Evolutionary conservation across 179 eudicot species (phyloP), one percentile per base, ranked within the genome.

Genomic region (Spinacia oleracea): DNA sequence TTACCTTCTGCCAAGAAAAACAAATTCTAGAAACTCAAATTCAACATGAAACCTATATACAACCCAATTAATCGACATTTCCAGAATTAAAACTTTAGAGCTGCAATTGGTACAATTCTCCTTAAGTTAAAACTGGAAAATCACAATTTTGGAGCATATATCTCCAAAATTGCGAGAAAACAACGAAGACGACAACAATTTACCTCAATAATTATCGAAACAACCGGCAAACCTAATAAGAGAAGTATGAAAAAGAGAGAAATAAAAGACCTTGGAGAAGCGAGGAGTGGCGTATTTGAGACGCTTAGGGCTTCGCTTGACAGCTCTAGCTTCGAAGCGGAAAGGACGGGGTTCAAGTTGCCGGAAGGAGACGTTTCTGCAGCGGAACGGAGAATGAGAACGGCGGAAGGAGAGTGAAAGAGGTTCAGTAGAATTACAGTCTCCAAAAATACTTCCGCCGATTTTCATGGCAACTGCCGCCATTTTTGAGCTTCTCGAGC

Each of bases 261-360:
- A 73, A 78, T 43, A 31, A 25, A 72, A 9, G 16, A 89, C 97
- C 94, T 93, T 93, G 27, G 91, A 31, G 68, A 91, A 87, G 70
- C 90, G 89, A 88, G 92, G 96, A 53, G 89, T 76, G 18, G 93
- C 76, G 83, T 93, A 91, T 56, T 90, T 93, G 74, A 93, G 96
- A 81, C 97, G 97, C 85, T 92, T 92, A 71, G 96, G 96, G 89
- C 86, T 92, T 83, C 84, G 82, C 75, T 90, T 92, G 35, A 67
- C 84, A 31, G 94, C 90, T 65, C 76, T 78, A 12, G 79, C n/a
- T 23, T 34, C 29, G 71, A 84, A 74, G 42, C 81, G 81, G 40
- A 16, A 51, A 21, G 71, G 14, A 20, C n/a, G 64, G 46, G 56
- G 42, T 62, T 69, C 46, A 25, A 77, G 23, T 45, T 70, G 81